Evolutionary conservation across 2,329 filamentous ascomycete species (phyloP).

Genomic region (Aplosporella prunicola): DNA sequence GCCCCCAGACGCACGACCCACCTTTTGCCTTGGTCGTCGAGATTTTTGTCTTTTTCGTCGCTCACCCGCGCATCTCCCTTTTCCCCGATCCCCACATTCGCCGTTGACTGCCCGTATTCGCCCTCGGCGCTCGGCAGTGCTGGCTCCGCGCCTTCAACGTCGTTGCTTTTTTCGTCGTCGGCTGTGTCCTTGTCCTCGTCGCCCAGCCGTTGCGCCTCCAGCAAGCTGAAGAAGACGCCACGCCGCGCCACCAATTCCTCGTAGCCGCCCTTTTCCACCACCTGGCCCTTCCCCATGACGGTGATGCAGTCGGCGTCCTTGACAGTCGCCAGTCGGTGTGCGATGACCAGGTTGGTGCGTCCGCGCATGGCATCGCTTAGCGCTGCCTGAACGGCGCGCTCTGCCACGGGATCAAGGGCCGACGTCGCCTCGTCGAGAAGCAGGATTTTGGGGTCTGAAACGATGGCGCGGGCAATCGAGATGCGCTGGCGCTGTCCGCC

Average conservation of each 20-base stretch:
- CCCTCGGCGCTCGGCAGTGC: not conserved
- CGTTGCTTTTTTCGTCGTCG: not conserved
- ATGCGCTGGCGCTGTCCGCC: slow-evolving; percentile 97
- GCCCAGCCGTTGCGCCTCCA: slow-evolving; percentile 65
- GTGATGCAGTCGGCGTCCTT: slow-evolving; percentile 92
- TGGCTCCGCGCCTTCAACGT: not conserved
- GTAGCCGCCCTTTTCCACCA: slow-evolving; percentile 87
- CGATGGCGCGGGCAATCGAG: slow-evolving; percentile 82
- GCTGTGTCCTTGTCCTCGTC: not conserved
- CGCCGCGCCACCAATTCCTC: slow-evolving; percentile 61
- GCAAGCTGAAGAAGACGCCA: slow-evolving; percentile 73
- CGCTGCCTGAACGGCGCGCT: slow-evolving; percentile 88
- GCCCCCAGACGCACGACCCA: not conserved
- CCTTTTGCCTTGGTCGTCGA: too few relatives aligned
- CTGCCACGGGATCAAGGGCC: slow-evolving; percentile 86
- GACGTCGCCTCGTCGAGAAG: slow-evolving; percentile 93
- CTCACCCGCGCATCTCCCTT: too few relatives aligned
- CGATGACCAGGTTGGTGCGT: slow-evolving; percentile 91
- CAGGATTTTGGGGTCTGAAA: slow-evolving; percentile 84
- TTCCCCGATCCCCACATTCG: too few relatives aligned
- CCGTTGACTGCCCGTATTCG: too few relatives aligned
- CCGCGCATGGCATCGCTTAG: slow-evolving; percentile 77
- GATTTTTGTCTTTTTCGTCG: too few relatives aligned
- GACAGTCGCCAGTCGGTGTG: slow-evolving; percentile 90
- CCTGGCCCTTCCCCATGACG: slow-evolving; percentile 76